Percentiles rank a stretch among this genome's conserved stretches.
phyloP scores from a whole-genome alignment of 345 rosid genomes.

The Pistacia vera region DNA sequence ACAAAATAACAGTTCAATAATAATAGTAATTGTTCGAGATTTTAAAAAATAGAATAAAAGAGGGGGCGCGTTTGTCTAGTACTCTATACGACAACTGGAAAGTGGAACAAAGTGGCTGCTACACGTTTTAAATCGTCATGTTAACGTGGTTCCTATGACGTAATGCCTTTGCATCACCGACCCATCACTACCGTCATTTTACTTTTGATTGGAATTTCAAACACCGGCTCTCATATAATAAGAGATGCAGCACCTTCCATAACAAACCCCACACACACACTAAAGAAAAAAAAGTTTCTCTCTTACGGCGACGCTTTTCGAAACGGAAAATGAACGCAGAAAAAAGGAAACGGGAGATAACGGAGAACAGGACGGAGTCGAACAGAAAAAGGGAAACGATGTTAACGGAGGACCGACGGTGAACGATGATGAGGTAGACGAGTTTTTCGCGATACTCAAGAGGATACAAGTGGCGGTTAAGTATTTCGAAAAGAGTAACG shows the following conservation, averaged over 20 bases:
- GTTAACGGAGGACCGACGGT: slow-evolving; percentile 1
- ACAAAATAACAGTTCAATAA: no score
- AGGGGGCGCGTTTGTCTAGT: background rate
- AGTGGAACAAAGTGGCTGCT: background rate
- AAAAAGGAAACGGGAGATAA: slow-evolving; percentile 19
- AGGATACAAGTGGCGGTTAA: slow-evolving; percentile 33
- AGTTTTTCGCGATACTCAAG: slow-evolving; percentile 41
- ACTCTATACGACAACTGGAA: no score
- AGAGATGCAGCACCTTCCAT: background rate
- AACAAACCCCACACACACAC: background rate
- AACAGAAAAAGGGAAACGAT: slow-evolving; percentile 4
- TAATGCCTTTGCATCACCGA: background rate
- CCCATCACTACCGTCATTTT: background rate
- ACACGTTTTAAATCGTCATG: slow-evolving; percentile 2
- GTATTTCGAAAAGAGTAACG: slow-evolving; percentile 37
- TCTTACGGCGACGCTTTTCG: background rate
- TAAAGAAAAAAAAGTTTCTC: no score
- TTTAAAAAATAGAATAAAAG: no score
- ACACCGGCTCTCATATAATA: background rate
- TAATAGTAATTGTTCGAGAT: no score
- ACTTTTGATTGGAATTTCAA: no score
- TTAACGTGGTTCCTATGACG: background rate
- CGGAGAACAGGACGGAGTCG: background rate
- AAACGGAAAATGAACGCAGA: slow-evolving; percentile 3
- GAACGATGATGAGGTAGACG: slow-evolving; percentile 44